Conservation (phyloP, 78 protist genomes). For the Dictyostelium citrinum region DNA sequence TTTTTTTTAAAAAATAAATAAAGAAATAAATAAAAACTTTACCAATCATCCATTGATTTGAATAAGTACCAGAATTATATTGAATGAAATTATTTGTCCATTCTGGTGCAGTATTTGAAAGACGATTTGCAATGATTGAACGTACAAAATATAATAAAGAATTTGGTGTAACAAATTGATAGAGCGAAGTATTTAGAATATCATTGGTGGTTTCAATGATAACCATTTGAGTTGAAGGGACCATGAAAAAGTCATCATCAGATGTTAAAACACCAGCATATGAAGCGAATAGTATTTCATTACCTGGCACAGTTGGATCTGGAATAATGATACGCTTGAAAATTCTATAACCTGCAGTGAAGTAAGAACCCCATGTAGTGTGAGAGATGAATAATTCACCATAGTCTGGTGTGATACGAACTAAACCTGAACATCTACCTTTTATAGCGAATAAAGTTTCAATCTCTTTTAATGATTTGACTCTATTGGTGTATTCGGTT, state of each 20-base stretch:
- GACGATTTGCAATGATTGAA: constrained; percentile 77
- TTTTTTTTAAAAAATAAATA: not conserved
- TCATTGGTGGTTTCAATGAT: constrained; percentile 80
- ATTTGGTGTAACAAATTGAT: constrained; percentile 12
- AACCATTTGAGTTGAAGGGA: constrained; percentile 10
- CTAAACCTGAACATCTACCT: constrained; percentile 34
- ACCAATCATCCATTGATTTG: constrained; percentile 89
- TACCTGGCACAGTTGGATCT: not conserved
- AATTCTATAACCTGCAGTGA: not conserved
- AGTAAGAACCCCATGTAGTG: constrained; percentile 50
- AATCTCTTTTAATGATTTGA: not conserved
- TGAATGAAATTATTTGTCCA: constrained; percentile 70
- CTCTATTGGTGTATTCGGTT: not conserved
- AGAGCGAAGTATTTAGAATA: constrained; percentile 62
- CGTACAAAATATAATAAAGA: constrained; percentile 76
- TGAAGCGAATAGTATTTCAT: not conserved
- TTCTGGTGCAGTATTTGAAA: constrained; percentile 69
- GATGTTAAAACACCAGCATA: constrained; percentile 57
- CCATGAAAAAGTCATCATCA: constrained; percentile 66
- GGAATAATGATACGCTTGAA: constrained; percentile 26
- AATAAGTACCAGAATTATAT: constrained; percentile 89
- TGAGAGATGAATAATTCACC: constrained; percentile 30
- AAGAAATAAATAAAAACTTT: not conserved
- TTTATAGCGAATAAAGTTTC: not conserved
- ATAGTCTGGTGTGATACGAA: constrained; percentile 20